phyloP scores from a whole-genome alignment of 2,329 filamentous ascomycete species.

The Fusarium sp. region DNA sequence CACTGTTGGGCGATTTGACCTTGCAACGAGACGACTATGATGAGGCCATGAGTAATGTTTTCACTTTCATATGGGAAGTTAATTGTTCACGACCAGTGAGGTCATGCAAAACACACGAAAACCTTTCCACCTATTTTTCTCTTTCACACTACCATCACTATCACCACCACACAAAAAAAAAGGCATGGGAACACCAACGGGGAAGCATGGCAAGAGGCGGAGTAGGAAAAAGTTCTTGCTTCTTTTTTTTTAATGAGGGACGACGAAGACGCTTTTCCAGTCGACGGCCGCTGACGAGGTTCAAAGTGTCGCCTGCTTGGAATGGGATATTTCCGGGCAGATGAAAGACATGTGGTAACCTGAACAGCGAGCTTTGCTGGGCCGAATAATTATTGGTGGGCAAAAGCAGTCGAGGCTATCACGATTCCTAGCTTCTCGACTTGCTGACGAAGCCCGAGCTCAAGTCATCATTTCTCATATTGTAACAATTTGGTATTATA shows the following conservation, averaged over 20 bases:
- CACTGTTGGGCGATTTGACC: slow-evolving; percentile 45
- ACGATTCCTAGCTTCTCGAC: slow-evolving; percentile 34
- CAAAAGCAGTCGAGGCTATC: slow-evolving; percentile 37
- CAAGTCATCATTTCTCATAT: slow-evolving; percentile 35
- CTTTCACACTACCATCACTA: slow-evolving; percentile 29
- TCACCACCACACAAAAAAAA: slow-evolving; percentile 27
- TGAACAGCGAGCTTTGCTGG: slow-evolving; percentile 39
- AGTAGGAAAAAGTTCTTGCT: slow-evolving; percentile 46
- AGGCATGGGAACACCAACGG: slow-evolving; percentile 26
- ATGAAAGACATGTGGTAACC: slow-evolving; percentile 30
- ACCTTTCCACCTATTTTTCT: slow-evolving; percentile 32
- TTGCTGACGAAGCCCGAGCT: slow-evolving; percentile 37
- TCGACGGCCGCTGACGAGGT: slow-evolving; percentile 37
- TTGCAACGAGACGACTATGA: slow-evolving; percentile 46
- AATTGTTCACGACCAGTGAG: slow-evolving; percentile 35
- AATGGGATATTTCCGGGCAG: slow-evolving; percentile 45
- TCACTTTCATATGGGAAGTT: slow-evolving; percentile 35
- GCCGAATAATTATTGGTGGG: slow-evolving; percentile 39
- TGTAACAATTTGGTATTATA: slow-evolving; percentile 45
- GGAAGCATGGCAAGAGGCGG: slow-evolving; percentile 19
- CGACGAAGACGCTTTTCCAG: slow-evolving; percentile 40
- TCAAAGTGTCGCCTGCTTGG: slow-evolving; percentile 39
- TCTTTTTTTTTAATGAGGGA: slow-evolving; percentile 27
- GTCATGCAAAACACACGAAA: slow-evolving; percentile 32
- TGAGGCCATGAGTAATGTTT: slow-evolving; percentile 49